Percentiles rank a stretch among this genome's conserved stretches.
Conservation (phyloP, 2,329 filamentous ascomycete genomes). For the Fusarium bactridioides region DNA sequence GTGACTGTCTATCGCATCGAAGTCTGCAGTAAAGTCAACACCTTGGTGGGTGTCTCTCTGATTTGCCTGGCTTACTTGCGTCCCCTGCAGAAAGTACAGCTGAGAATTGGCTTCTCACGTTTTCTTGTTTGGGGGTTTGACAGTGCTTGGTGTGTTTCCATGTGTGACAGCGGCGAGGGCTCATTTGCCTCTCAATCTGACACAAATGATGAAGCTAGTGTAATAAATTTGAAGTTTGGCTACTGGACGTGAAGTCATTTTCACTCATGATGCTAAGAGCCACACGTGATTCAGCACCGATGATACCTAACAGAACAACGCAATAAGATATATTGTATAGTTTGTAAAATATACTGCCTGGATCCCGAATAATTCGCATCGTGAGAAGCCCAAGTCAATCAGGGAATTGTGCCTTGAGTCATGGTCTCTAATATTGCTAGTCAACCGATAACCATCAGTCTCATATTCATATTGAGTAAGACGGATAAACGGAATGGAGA, state of each 20-base stretch:
- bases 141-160: neutral
- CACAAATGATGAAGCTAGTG: neutral
- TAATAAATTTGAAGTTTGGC: neutral
- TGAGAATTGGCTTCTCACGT: constrained; percentile 3
- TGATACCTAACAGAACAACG: neutral
- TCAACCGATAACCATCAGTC: neutral
- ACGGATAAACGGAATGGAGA: neutral
- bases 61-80: neutral
- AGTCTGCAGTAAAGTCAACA: constrained; percentile 1
- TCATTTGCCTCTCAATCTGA: neutral
- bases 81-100: constrained; percentile 3
- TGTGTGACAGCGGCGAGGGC: neutral
- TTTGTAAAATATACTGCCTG: neutral
- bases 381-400: neutral
- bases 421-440: neutral
- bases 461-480: neutral
- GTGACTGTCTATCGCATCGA: constrained; percentile 18
- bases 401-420: neutral
- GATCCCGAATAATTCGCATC: neutral
- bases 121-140: neutral
- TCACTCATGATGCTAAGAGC: neutral
- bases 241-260: neutral
- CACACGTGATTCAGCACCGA: neutral
- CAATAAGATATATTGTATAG: neutral
- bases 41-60: neutral